Base-by-base conservation (phyloP, 2,329 filamentous ascomycete species). In the Claviceps humidiphila region DNA sequence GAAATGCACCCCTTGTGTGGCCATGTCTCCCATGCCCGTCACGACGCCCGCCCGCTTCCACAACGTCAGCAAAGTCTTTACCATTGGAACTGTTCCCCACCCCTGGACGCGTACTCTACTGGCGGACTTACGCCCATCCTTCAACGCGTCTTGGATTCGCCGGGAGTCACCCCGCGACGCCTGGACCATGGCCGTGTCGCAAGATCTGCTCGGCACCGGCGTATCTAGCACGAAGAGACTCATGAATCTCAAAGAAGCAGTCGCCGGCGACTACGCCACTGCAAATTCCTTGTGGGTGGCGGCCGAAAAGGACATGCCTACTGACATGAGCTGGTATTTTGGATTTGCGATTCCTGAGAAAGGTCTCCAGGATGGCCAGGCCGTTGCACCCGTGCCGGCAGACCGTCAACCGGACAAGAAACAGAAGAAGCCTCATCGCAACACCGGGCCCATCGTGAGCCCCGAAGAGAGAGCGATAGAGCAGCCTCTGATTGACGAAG, bases 251-350 rank as follows among this genome's bases (percentile, higher is more conserved):
- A 96, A 97, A 66, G 83, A 90, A 58, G 79, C 82, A 3, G 82
- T 96, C 5, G 91, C 87, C 3, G 80, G 82, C 16, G 78, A 84
- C 14, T 75, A 76, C 54, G 78, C 78, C 16, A 70, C 76, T 1
- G 73, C 80, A 0, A 81, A 81, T 58, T 82, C 84, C 0, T 72
- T 96, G 20, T 96, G 90, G 90, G 72, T 95, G 20, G 85, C 84
- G 0, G 86, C 87, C n/a, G 80, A 84, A 61, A 70, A 72, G 44
- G 69, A 71, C 16, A 69, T 84, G 7, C 81, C 84, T 3, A 66
- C 77, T n/a, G 85, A 93, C 57, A 72, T 95, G 2, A 85, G 91
- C 63, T 97, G 89, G 89, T 78, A 85, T 58, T 88, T 97, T 64
- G 93, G 91, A 51, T 97, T 97, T 67, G 73, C 75, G 14, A 75